A percentile compares a stretch with the other conserved stretches of the same genome.
Evolutionary conservation across 495 filamentous ascomycete species (phyloP).

Genomic region (Aspergillus affinis): DNA sequence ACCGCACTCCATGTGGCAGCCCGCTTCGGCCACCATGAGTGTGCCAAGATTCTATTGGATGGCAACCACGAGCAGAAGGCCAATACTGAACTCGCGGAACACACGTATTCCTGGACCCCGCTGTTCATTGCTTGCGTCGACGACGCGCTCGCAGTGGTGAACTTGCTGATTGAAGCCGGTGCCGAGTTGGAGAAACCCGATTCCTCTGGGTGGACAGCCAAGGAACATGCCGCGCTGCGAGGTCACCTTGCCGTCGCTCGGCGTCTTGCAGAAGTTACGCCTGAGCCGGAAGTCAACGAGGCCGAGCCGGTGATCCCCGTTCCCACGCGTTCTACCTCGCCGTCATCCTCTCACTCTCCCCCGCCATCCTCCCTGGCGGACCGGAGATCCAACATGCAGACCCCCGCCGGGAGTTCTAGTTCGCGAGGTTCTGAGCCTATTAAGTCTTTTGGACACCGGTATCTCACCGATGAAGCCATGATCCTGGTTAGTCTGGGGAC

Average conservation of each 20-base stretch:
- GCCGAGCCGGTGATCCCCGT: conserved; percentile 35
- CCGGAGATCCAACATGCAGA: conserved; percentile 48
- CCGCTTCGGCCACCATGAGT: conserved; percentile 79
- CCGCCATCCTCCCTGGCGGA: conserved; percentile 51
- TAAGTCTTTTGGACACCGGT: conserved; percentile 94
- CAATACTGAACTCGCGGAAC: conserved; percentile 75
- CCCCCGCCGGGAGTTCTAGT: conserved; percentile 35
- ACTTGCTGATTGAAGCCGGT: conserved; percentile 73
- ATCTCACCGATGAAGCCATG: conserved; percentile 85
- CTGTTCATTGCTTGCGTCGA: conserved; percentile 90
- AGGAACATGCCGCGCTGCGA: conserved; percentile 86
- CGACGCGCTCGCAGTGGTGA: conserved; percentile 70
- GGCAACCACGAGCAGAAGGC: conserved; percentile 68
- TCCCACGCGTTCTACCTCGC: conserved; percentile 37
- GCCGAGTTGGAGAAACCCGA: conserved; percentile 72
- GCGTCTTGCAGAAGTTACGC: conserved; percentile 57
- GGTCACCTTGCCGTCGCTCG: conserved; percentile 81
- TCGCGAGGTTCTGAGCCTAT: conserved; percentile 64
- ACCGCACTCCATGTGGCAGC: conserved; percentile 91
- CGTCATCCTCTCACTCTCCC: conserved; percentile 44
- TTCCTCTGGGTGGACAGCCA: conserved; percentile 90
- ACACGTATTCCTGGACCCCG: conserved; percentile 89
- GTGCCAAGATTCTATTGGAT: conserved; percentile 70
- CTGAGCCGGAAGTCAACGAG: conserved; percentile 35
- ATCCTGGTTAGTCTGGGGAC: conserved; percentile 89